Conservation (phyloP, 352 stramenopile species). For the Globisporangium abappressorium region DNA sequence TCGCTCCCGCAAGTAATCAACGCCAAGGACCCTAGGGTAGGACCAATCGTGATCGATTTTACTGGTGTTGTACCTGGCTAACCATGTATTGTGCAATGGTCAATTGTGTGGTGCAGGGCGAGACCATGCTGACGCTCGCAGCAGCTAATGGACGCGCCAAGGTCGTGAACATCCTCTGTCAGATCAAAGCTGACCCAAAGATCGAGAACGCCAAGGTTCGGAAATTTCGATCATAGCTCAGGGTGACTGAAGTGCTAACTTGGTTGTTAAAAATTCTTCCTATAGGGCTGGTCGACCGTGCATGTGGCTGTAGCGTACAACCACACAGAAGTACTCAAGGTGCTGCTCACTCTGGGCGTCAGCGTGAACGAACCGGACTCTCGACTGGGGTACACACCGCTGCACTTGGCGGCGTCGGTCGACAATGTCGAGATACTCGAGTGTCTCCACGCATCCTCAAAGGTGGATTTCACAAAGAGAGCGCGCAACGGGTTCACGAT, state of each 20-base stretch:
- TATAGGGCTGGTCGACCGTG: constrained; percentile 53
- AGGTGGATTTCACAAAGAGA: constrained; percentile 45
- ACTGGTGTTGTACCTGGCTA: background rate
- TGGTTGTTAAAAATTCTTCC: no score
- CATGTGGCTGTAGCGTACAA: constrained; percentile 59
- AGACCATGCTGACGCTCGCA: constrained; percentile 72
- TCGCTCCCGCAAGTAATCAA: constrained; percentile 69
- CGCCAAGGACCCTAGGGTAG: constrained; percentile 45
- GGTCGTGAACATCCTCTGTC: constrained; percentile 59
- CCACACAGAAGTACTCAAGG: constrained; percentile 42
- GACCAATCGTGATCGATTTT: background rate
- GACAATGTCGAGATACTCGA: constrained; percentile 56
- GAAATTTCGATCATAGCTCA: no score
- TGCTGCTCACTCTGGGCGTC: constrained; percentile 41
- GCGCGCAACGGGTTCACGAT: constrained; percentile 54
- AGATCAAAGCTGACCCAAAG: constrained; percentile 56
- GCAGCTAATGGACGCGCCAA: constrained; percentile 40
- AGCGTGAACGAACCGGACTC: constrained; percentile 42
- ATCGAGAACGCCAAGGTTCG: constrained; percentile 55
- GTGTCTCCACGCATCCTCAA: constrained; percentile 31
- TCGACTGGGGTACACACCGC: constrained; percentile 51
- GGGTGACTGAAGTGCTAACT: no score
- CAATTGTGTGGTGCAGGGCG: constrained; percentile 29
- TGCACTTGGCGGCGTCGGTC: constrained; percentile 52
- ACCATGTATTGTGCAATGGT: background rate